A percentile compares a stretch with the other conserved stretches of the same genome.
Conservation (phyloP, 768 basidiomycete genomes). For the Suillus tomentosus region DNA sequence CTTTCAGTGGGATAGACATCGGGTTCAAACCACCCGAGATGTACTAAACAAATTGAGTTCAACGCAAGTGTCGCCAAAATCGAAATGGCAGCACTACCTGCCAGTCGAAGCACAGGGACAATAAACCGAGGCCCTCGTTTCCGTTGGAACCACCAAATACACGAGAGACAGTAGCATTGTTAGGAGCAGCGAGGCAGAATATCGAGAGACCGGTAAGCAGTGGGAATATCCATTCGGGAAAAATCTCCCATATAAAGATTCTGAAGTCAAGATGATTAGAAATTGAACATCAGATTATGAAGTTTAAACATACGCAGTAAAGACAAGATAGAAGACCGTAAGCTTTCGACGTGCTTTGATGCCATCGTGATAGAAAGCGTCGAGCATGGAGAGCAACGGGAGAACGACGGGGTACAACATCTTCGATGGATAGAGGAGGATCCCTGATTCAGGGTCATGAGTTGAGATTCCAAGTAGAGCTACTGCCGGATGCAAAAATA, state of each 20-base stretch:
- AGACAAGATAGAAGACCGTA: constrained; percentile 50
- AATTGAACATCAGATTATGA: not conserved
- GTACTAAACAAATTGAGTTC: constrained; percentile 39
- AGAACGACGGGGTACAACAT: constrained; percentile 43
- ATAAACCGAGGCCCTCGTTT: constrained; percentile 63
- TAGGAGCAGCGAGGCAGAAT: constrained; percentile 53
- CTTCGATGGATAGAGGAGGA: constrained; percentile 45
- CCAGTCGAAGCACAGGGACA: constrained; percentile 65
- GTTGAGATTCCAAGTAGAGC: not conserved
- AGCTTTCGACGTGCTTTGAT: constrained; percentile 43
- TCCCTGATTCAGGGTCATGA: constrained; percentile 15
- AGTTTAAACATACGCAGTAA: constrained; percentile 12
- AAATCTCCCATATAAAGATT: constrained; percentile 47
- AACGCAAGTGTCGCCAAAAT: constrained; percentile 25
- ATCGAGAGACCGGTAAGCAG: constrained; percentile 58
- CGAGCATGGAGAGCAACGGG: constrained; percentile 28
- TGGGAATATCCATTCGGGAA: constrained; percentile 35
- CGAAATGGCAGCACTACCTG: constrained; percentile 31
- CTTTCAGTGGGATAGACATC: constrained; percentile 53
- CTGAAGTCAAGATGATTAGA: constrained; percentile 18
- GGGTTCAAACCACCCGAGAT: constrained; percentile 36
- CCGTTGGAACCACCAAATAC: constrained; percentile 64
- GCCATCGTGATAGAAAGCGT: constrained; percentile 45
- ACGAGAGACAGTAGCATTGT: constrained; percentile 51
- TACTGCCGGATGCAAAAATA: constrained; percentile 22